Evolutionary conservation across 176 grass and related monocot genomes (phyloP).

Genomic region (Hordeum vulgare): DNA sequence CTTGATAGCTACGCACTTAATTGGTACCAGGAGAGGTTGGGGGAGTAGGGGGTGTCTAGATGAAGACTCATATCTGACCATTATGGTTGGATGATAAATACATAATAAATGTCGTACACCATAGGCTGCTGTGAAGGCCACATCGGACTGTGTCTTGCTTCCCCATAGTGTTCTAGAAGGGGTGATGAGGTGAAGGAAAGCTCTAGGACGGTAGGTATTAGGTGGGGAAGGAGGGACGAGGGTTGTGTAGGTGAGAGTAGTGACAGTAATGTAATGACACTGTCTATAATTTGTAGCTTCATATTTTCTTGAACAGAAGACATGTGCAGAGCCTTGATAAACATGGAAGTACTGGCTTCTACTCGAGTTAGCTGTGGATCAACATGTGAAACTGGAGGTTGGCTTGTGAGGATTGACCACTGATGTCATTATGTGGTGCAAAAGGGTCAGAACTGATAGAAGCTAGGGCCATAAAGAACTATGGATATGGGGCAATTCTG

Average conservation of each 20-base stretch:
- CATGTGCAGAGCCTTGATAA: neutral
- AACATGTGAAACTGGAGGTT: too few species aligned
- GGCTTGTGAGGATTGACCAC: too few species aligned
- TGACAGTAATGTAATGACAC: neutral
- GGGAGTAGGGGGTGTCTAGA: too few species aligned
- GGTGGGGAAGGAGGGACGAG: neutral
- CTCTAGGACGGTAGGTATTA: too few species aligned
- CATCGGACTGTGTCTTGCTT: neutral
- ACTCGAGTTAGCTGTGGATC: neutral
- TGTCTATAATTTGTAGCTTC: neutral
- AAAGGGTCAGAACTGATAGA: too few species aligned
- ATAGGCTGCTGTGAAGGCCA: neutral
- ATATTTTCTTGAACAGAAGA: neutral
- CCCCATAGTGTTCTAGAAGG: neutral
- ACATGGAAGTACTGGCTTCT: neutral
- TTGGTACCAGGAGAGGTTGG: too few species aligned
- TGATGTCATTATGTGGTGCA: too few species aligned
- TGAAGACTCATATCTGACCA: too few species aligned
- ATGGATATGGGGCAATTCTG: too few species aligned
- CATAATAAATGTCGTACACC: slow-evolving; percentile 3
- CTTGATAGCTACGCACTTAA: too few species aligned
- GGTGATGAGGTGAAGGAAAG: neutral
- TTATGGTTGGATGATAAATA: slow-evolving; percentile 14
- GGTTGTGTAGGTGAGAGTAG: neutral
- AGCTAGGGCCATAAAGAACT: too few species aligned